A percentile compares a stretch with the other conserved stretches of the same genome.
These are phyloP conservation scores for Penicillium decumbens DNA, from an alignment of 2,329 filamentous ascomycete genomes.

Conservation along the genomic window DNA sequence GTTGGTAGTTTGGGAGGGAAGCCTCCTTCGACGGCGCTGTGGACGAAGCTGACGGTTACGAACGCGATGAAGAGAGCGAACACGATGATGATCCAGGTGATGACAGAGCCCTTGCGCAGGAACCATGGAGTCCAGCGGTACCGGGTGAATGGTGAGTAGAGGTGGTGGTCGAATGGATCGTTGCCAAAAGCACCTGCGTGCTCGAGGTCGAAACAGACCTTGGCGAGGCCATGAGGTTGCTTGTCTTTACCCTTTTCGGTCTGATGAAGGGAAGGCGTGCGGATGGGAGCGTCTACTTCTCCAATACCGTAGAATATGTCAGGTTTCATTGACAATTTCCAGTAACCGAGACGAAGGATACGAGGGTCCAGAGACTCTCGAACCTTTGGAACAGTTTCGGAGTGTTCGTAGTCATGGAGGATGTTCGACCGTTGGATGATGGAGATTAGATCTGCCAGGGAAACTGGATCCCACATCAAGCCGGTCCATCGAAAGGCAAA, in stretches of 20 bases:
- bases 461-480: conserved; percentile 78
- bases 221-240: conserved; percentile 31
- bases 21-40: conserved; percentile 60
- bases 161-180: conserved; percentile 48
- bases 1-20: conserved; percentile 67
- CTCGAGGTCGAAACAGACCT: conserved; percentile 37
- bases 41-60: conserved; percentile 72
- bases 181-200: conserved; percentile 35
- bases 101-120: conserved; percentile 61
- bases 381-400: conserved; percentile 54
- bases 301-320: conserved; percentile 77
- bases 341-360: conserved; percentile 76
- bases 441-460: conserved; percentile 73
- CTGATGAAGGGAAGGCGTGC: conserved; percentile 41
- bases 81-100: conserved; percentile 60
- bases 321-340: conserved; percentile 63
- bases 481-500: conserved; percentile 66
- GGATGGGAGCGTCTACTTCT: conserved; percentile 51
- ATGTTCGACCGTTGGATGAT: conserved; percentile 77
- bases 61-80: conserved; percentile 64
- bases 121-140: conserved; percentile 73
- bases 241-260: conserved; percentile 30
- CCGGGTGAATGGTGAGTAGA: conserved; percentile 52
- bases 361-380: conserved; percentile 52
- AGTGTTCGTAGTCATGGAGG: conserved; percentile 64